Conservation (phyloP, 805 yeast species). For the Suhomyces kilbournensis region DNA sequence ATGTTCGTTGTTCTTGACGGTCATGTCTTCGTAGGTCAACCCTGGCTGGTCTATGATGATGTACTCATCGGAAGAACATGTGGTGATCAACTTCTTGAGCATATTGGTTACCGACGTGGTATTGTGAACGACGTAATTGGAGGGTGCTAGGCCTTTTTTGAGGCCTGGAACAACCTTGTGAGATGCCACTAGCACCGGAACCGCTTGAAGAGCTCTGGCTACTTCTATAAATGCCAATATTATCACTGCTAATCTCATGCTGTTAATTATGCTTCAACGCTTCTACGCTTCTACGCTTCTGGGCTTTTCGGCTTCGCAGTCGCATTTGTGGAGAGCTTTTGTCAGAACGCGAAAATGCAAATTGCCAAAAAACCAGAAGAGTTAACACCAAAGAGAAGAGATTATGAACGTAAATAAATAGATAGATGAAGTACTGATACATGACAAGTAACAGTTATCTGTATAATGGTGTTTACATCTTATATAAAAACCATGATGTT, state of each 20-base stretch:
- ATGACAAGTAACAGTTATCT: no score
- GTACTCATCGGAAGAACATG: slow-evolving; percentile 39
- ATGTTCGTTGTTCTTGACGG: slow-evolving; percentile 25
- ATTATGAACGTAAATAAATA: no score
- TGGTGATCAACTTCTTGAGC: slow-evolving; percentile 34
- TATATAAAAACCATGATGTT: no score
- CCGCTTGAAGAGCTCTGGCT: slow-evolving; percentile 10
- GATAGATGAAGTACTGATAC: no score
- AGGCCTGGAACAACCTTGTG: slow-evolving; percentile 37
- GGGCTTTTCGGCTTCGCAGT: no score
- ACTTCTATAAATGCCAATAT: neutral
- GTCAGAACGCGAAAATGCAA: neutral
- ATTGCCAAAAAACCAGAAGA: neutral
- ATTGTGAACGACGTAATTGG: slow-evolving; percentile 19
- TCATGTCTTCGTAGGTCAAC: slow-evolving; percentile 27
- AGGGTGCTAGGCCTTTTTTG: slow-evolving; percentile 18
- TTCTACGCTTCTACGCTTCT: no score
- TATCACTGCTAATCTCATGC: neutral
- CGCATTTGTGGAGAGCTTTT: neutral
- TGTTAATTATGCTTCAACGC: no score
- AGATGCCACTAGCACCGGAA: slow-evolving; percentile 38
- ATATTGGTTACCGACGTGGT: slow-evolving; percentile 28
- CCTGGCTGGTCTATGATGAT: slow-evolving; percentile 41
- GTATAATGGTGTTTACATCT: no score
- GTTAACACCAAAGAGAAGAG: no score